Percentiles rank a stretch among this genome's conserved stretches.
These are phyloP conservation scores for Globisporangium splendens DNA, from an alignment of 352 stramenopile genomes.

Conservation along the genomic window DNA sequence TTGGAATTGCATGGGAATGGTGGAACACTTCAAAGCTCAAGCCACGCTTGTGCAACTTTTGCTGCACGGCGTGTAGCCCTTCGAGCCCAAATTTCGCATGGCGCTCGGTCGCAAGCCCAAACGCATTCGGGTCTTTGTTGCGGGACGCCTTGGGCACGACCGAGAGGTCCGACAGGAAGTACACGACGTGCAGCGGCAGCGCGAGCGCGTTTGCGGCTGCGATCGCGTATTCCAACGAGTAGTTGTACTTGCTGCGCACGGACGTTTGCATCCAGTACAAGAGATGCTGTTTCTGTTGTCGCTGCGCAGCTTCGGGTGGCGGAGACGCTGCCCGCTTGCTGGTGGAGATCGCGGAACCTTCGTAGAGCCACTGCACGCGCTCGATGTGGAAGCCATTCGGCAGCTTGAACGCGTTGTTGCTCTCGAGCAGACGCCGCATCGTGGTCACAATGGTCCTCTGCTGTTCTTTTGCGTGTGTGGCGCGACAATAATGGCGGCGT, in stretches of 20 bases:
- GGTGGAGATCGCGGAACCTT: constrained; percentile 22
- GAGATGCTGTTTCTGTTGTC: constrained; percentile 22
- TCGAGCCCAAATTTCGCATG: constrained; percentile 76
- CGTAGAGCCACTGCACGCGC: constrained; percentile 74
- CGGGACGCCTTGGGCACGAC: constrained; percentile 20
- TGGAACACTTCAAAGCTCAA: constrained; percentile 67
- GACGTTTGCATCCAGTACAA: constrained; percentile 90
- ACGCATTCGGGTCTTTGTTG: constrained; percentile 52
- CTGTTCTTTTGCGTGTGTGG: too few species aligned
- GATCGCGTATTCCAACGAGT: constrained; percentile 75
- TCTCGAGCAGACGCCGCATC: constrained; percentile 53
- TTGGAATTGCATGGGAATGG: constrained; percentile 22
- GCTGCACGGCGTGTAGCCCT: constrained; percentile 45
- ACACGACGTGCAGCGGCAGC: constrained; percentile 74
- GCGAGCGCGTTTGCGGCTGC: constrained; percentile 57
- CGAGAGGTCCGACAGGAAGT: constrained; percentile 59
- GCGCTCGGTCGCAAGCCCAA: constrained; percentile 59
- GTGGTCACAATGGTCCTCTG: background rate
- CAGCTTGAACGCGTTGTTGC: constrained; percentile 30
- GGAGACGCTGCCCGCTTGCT: too few species aligned
- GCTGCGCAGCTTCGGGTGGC: background rate
- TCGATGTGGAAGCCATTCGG: constrained; percentile 60
- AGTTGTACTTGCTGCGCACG: constrained; percentile 80
- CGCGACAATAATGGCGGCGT: too few species aligned
- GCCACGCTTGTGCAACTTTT: constrained; percentile 38